A percentile compares a stretch with the other conserved stretches of the same genome.
These are phyloP conservation scores for Talaromyces rugulosus DNA, from an alignment of 2,329 filamentous ascomycete species.

Conservation along the genomic window DNA sequence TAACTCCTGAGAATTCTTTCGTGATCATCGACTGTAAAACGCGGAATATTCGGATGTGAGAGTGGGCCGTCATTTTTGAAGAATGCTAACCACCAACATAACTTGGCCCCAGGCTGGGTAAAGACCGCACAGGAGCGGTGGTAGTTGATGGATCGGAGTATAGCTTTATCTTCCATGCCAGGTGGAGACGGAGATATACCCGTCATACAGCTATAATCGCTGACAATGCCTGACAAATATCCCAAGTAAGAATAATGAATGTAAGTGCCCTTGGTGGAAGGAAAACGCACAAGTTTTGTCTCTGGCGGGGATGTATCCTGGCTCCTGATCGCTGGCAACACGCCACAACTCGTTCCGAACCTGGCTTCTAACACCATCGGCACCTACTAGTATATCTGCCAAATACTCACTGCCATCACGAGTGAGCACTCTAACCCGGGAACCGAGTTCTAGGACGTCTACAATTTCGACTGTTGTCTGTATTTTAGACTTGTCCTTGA, in stretches of 20 bases:
- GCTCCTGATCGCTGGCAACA: conserved; percentile 13
- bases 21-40: conserved; percentile 30
- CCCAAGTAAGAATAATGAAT: neutral
- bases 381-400: conserved; percentile 39
- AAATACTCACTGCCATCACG: conserved; percentile 29
- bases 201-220: conserved; percentile 19
- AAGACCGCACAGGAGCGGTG: conserved; percentile 16
- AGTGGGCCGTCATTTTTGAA: conserved; percentile 22
- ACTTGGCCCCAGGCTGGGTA: conserved; percentile 7
- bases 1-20: conserved; percentile 21
- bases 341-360: conserved; percentile 32
- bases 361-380: conserved; percentile 42
- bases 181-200: conserved; percentile 16
- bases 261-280: neutral
- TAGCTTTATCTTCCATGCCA: conserved; percentile 1
- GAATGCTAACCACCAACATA: conserved; percentile 17
- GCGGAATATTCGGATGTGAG: conserved; percentile 21
- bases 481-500: conserved; percentile 27
- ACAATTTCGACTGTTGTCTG: conserved; percentile 22
- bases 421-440: conserved; percentile 26
- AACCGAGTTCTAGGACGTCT: conserved; percentile 12
- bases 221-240: conserved; percentile 14
- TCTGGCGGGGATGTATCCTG: conserved; percentile 6
- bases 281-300: conserved; percentile 6
- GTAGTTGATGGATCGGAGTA: conserved; percentile 12